These are phyloP conservation scores for Dryas alaskensis DNA, from an alignment of 306 rosid genomes.

Conservation along the genomic window DNA sequence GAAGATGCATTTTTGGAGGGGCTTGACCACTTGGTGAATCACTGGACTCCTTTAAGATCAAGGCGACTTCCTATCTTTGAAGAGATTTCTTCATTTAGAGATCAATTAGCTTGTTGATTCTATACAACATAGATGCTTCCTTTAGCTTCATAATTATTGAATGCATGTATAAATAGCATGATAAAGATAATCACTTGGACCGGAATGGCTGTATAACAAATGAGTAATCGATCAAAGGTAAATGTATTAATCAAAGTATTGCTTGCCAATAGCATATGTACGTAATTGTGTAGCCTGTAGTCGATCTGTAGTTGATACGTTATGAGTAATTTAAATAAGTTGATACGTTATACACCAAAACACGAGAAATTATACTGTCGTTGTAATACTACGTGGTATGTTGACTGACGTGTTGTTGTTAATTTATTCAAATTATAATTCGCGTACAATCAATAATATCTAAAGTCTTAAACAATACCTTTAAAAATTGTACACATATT, in stretches of 20 bases:
- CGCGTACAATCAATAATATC: no score
- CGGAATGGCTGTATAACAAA: neutral
- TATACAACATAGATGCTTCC: neutral
- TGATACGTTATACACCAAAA: no score
- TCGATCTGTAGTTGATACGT: no score
- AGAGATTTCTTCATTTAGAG: slow-evolving; percentile 73
- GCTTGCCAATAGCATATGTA: no score
- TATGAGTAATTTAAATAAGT: no score
- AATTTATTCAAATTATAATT: no score
- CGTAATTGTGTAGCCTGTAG: no score
- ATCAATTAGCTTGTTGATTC: slow-evolving; percentile 71
- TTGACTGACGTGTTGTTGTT: no score
- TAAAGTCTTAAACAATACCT: no score
- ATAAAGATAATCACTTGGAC: neutral
- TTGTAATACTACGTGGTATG: no score
- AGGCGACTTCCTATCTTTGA: slow-evolving; percentile 89
- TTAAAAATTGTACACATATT: no score
- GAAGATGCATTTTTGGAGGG: slow-evolving; percentile 67
- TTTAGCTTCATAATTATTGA: neutral
- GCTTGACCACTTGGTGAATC: slow-evolving; percentile 56
- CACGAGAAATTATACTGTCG: no score
- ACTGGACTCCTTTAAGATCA: slow-evolving; percentile 56
- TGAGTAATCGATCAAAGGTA: neutral
- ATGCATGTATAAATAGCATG: neutral
- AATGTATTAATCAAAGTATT: neutral